Evolutionary conservation across 78 protist species (phyloP).

Genomic region (Dictyostelium discoideum): dicty_2.7 NC_007091.3:3859501-3860000

Average conservation of each 20-base stretch:
- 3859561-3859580: no score
- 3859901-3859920: not conserved
- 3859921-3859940: not conserved
- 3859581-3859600: no score
- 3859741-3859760: not conserved
- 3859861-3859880: not conserved
- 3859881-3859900: constrained; percentile 15
- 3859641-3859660: not conserved
- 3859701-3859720: not conserved
- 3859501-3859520: no score
- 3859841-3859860: constrained; percentile 7
- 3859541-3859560: no score
- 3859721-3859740: not conserved
- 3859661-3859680: not conserved
- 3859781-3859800: not conserved
- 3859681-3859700: constrained; percentile 10
- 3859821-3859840: not conserved
- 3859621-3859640: not conserved
- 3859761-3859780: not conserved
- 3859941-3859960: not conserved
- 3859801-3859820: not conserved
- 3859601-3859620: not conserved
- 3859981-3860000: not conserved
- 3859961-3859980: not conserved
- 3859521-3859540: no score